phyloP scores from a whole-genome alignment of 257 asterid species.

The Gentiana dahurica region DNA sequence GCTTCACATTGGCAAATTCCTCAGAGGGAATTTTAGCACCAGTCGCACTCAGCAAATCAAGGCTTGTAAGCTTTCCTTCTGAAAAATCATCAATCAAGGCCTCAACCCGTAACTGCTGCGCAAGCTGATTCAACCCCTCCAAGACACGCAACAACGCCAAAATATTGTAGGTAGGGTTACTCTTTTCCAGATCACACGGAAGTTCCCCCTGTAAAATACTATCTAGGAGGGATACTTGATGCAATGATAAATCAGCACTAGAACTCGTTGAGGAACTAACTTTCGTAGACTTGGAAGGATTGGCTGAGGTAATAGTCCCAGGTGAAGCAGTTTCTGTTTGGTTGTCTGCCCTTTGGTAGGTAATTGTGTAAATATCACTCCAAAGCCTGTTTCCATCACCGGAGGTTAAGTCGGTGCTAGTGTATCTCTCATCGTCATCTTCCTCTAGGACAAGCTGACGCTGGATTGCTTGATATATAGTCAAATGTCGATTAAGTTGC shows the following conservation, averaged over 20 bases:
- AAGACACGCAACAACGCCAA: conserved; percentile 84
- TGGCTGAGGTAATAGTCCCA: conserved; percentile 42
- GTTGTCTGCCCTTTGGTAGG: conserved; percentile 66
- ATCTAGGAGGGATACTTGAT: conserved; percentile 61
- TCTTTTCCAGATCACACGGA: conserved; percentile 88
- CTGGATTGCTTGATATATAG: conserved; percentile 91
- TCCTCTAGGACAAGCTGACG: conserved; percentile 78
- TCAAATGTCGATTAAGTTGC: conserved; percentile 69
- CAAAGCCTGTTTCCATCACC: conserved; percentile 85
- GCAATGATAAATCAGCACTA: conserved; percentile 31
- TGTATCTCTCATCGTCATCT: conserved; percentile 69
- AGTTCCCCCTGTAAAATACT: conserved; percentile 93
- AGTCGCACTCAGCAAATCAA: conserved; percentile 36
- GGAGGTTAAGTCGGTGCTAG: conserved; percentile 63
- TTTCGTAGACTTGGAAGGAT: conserved; percentile 53
- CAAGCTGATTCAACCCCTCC: conserved; percentile 92
- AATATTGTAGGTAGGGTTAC: conserved; percentile 76
- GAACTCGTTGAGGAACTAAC: conserved; percentile 41
- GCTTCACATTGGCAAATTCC: conserved; percentile 75
- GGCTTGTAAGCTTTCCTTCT: conserved; percentile 48
- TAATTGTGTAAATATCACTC: conserved; percentile 83
- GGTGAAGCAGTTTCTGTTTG: conserved; percentile 49
- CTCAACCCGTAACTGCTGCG: conserved; percentile 63
- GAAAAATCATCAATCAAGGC: conserved; percentile 54
- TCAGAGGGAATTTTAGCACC: conserved; percentile 51